A percentile compares a stretch with the other conserved stretches of the same genome.
These are phyloP conservation scores for Phytopythium kandeliae DNA, from an alignment of 352 stramenopile species.

Conservation along the genomic window DNA sequence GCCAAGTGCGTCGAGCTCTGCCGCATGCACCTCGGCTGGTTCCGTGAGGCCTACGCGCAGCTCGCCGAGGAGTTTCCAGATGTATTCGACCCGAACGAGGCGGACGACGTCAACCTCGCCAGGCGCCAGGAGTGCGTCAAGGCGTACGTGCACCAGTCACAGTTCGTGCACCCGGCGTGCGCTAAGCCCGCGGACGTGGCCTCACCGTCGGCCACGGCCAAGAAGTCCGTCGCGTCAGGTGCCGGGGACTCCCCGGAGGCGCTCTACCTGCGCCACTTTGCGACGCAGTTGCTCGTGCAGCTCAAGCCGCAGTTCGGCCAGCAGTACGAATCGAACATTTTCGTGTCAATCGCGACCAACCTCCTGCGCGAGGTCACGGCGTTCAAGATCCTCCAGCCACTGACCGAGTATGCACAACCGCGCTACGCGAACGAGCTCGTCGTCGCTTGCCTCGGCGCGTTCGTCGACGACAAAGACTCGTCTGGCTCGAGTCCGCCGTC, in stretches of 20 bases:
- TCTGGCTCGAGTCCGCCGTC: slow-evolving; percentile 8
- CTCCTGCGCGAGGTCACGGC: slow-evolving; percentile 52
- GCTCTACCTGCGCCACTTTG: slow-evolving; percentile 61
- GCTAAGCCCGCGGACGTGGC: slow-evolving; percentile 5
- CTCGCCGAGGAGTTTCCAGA: slow-evolving; percentile 51
- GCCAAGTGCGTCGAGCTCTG: slow-evolving; percentile 61
- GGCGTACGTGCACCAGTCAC: slow-evolving; percentile 46
- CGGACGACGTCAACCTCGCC: slow-evolving; percentile 41
- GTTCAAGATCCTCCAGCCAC: slow-evolving; percentile 62
- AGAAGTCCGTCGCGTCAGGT: slow-evolving; percentile 10
- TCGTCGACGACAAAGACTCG: slow-evolving; percentile 31
- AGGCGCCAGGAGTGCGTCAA: slow-evolving; percentile 54
- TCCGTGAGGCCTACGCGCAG: slow-evolving; percentile 67
- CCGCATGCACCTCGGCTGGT: slow-evolving; percentile 72
- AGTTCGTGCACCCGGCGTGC: slow-evolving; percentile 69
- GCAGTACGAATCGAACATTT: slow-evolving; percentile 47
- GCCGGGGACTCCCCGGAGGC: no score
- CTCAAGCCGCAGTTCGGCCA: slow-evolving; percentile 56
- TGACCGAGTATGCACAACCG: slow-evolving; percentile 63
- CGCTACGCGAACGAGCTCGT: slow-evolving; percentile 69
- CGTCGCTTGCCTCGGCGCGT: slow-evolving; percentile 27
- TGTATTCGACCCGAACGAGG: slow-evolving; percentile 46
- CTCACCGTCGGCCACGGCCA: neutral
- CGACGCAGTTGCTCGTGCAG: slow-evolving; percentile 54
- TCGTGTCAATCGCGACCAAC: slow-evolving; percentile 62